Evolutionary conservation across 805 yeast genomes (phyloP), one percentile per base, ranked within the genome.

Genomic region (Barnettozyma californica): DNA sequence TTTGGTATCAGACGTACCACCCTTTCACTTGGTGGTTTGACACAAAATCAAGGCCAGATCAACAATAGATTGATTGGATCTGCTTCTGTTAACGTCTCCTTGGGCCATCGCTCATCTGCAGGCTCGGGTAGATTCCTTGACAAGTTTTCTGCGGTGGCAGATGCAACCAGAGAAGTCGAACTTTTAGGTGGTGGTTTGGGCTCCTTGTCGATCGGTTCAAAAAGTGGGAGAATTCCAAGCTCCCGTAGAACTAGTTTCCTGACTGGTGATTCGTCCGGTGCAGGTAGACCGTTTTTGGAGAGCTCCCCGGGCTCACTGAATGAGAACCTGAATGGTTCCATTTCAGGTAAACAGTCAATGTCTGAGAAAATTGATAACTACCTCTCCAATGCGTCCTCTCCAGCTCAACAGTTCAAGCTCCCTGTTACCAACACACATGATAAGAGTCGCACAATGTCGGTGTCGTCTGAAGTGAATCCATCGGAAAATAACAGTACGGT

Each of bases 161-260:
- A 83, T 48, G 83, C 84, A 43, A 83, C 89, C 0, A 70, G 84
- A 57, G 89, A 83, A 54, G 70, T 81, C 41, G 87, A 82, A 55
- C 55, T 74, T 13, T 59, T 75, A 19, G 68, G 69, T 42, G 68
- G 69, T 45, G 75, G 73, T 11, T 58, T 78, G 46, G 72, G 74
- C n/a, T 62, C 70, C 7, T 47, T 71, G 25, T 63, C 71, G 9
- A 56, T 70, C 36, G 64, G 63, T 25, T 57, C 53, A 18, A 64
- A 53, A 51, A 60, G 64, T 41, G 62, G 62, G n/a, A 65, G 70
- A 46, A 61, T 64, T 19, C 64, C 67, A 14, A 63, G 64, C n/a
- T 68, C 74, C 5, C 73, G 84, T 64, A 73, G 84, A 66, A 71
- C 83, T 1, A 77, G 82, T 47, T 72, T 77, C 55, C 66, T 75